Conservation (phyloP, 352 stramenopile genomes). For the Phytophthora ramorum region DNA sequence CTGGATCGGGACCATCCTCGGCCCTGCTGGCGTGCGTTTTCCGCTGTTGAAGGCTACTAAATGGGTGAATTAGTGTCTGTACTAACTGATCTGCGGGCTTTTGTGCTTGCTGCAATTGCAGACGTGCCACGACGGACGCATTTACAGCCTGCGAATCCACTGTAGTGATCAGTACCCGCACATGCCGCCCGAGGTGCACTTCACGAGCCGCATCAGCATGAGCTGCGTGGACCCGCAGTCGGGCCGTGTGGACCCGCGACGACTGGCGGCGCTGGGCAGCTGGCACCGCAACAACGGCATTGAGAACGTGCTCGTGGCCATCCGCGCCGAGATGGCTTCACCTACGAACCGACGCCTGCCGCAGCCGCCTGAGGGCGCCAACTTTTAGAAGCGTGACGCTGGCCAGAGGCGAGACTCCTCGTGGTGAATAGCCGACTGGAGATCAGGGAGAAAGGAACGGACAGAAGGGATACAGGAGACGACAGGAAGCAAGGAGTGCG, state of each 20-base stretch:
- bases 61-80: background rate
- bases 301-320: constrained; percentile 89
- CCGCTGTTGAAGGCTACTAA: constrained; percentile 1
- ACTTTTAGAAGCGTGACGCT: constrained; percentile 82
- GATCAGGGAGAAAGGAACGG: constrained; percentile 11
- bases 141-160: constrained; percentile 96
- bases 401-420: constrained; percentile 11
- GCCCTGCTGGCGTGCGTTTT: constrained; percentile 91
- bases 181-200: constrained; percentile 93
- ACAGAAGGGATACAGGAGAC: constrained; percentile 15
- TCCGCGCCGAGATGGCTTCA: constrained; percentile 91
- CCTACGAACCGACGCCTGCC: constrained; percentile 90
- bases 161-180: constrained; percentile 96
- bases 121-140: constrained; percentile 96
- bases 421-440: constrained; percentile 12
- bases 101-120: constrained; percentile 35
- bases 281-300: constrained; percentile 92
- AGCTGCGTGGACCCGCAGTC: constrained; percentile 93
- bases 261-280: constrained; percentile 68
- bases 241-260: constrained; percentile 82
- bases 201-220: constrained; percentile 98
- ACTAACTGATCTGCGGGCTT: background rate
- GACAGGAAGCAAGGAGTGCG: constrained; percentile 2
- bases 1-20: constrained; percentile 98
- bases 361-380: constrained; percentile 90